A percentile compares a stretch with the other conserved stretches of the same genome.
phyloP scores from a whole-genome alignment of 2,329 filamentous ascomycete species.

The Colletotrichum sp. region DNA sequence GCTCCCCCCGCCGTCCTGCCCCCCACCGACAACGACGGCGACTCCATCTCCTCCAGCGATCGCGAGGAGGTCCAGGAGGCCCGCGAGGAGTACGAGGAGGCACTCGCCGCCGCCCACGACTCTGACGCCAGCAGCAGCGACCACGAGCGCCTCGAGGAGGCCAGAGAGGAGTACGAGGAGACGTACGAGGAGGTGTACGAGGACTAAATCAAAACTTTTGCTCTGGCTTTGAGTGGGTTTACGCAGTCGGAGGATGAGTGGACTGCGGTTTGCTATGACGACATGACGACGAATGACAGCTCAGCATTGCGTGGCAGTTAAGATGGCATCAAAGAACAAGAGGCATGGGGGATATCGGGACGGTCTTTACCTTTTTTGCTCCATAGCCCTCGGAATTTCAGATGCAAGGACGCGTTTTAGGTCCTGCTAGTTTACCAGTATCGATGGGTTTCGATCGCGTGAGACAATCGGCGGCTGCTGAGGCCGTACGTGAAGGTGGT shows the following conservation, averaged over 20 bases:
- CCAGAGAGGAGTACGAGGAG: constrained; percentile 55
- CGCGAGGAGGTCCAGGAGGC: constrained; percentile 47
- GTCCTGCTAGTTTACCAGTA: background rate
- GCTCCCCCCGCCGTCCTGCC: constrained; percentile 41
- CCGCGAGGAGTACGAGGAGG: constrained; percentile 48
- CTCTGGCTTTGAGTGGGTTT: background rate
- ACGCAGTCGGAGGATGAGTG: background rate
- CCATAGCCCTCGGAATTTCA: constrained; percentile 1
- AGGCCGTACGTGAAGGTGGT: background rate
- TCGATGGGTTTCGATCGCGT: background rate
- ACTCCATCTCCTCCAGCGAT: constrained; percentile 47
- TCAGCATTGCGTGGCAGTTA: constrained; percentile 17
- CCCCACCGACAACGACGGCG: constrained; percentile 43
- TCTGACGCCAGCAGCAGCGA: constrained; percentile 57
- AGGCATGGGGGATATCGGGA: constrained; percentile 3
- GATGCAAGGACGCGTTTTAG: constrained; percentile 1
- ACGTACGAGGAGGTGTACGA: constrained; percentile 50
- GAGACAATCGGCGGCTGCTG: background rate
- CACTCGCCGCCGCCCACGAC: constrained; percentile 40
- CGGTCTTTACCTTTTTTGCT: background rate
- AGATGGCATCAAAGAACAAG: background rate
- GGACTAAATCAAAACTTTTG: constrained; percentile 5
- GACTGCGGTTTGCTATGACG: constrained; percentile 4
- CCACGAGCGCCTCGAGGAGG: constrained; percentile 57
- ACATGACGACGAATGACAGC: constrained; percentile 10